These are phyloP conservation scores for Trichosporon asahii DNA, from an alignment of 1,284 basidiomycete species.

Conservation along the genomic window DNA sequence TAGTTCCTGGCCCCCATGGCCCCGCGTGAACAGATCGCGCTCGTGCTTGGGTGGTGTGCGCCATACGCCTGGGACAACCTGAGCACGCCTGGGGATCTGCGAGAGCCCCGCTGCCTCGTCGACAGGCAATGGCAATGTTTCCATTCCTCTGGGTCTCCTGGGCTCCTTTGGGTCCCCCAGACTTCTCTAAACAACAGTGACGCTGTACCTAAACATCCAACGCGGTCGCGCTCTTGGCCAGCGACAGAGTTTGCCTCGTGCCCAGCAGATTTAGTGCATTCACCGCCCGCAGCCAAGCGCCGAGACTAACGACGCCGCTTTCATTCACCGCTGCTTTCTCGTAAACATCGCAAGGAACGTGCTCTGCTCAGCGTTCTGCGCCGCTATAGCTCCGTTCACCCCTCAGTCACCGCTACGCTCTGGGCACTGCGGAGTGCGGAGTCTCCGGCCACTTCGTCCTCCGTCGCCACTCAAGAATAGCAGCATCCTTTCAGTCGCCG, in stretches of 20 bases:
- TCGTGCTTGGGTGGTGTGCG: background rate
- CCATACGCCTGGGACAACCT: no score
- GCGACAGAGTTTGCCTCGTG: background rate
- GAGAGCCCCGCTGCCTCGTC: background rate
- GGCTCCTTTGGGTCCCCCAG: no score
- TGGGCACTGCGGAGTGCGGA: background rate
- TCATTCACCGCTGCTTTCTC: background rate
- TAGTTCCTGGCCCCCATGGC: background rate
- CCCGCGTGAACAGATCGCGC: background rate
- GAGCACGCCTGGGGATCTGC: background rate
- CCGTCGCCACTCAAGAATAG: background rate
- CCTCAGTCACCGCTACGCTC: background rate
- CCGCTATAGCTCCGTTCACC: background rate
- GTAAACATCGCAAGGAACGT: slow-evolving; percentile 1
- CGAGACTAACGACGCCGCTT: background rate
- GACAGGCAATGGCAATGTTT: background rate
- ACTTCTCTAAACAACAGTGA: background rate
- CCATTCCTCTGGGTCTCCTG: background rate
- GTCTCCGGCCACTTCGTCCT: background rate
- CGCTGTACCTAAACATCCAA: background rate
- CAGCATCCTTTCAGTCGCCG: background rate
- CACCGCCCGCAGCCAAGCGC: background rate
- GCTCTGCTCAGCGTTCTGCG: background rate
- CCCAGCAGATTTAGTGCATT: background rate
- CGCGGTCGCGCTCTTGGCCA: background rate